A percentile compares a stretch with the other conserved stretches of the same genome.
These are phyloP conservation scores for Chaetomium fimeti DNA, from an alignment of 495 filamentous ascomycete species.

Conservation along the genomic window DNA sequence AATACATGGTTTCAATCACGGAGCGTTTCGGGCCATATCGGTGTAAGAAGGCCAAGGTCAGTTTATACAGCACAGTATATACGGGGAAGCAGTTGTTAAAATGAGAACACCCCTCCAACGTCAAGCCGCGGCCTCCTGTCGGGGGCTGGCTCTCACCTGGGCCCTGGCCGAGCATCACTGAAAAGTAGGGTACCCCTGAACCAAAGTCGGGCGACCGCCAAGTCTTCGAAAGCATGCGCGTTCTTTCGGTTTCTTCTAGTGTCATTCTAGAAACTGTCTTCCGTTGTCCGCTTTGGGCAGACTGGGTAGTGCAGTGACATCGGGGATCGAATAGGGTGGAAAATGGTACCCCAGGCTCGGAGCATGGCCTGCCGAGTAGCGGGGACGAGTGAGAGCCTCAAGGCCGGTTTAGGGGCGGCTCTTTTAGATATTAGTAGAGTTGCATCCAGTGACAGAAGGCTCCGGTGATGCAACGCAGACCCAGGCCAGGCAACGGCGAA, in stretches of 20 bases:
- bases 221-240: not conserved
- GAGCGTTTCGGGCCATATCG: too few species aligned
- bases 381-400: not conserved
- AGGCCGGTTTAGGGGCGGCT: not conserved
- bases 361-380: not conserved
- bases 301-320: not conserved
- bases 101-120: too few species aligned
- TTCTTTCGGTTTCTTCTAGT: not conserved
- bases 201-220: not conserved
- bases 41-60: too few species aligned
- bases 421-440: not conserved
- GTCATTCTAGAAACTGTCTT: constrained; percentile 1
- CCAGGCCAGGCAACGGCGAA: not conserved
- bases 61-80: too few species aligned
- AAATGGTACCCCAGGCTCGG: not conserved
- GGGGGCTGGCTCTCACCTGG: too few species aligned
- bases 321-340: not conserved
- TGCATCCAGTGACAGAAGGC: not conserved
- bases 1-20: too few species aligned
- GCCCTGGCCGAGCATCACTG: too few species aligned
- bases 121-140: too few species aligned
- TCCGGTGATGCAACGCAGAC: not conserved
- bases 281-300: not conserved
- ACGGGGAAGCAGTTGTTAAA: too few species aligned
- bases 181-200: not conserved